Evolutionary conservation across 2,329 filamentous ascomycete genomes (phyloP), one percentile per base, ranked within the genome.

Genomic region (Trichoderma atrobrunneum): DNA sequence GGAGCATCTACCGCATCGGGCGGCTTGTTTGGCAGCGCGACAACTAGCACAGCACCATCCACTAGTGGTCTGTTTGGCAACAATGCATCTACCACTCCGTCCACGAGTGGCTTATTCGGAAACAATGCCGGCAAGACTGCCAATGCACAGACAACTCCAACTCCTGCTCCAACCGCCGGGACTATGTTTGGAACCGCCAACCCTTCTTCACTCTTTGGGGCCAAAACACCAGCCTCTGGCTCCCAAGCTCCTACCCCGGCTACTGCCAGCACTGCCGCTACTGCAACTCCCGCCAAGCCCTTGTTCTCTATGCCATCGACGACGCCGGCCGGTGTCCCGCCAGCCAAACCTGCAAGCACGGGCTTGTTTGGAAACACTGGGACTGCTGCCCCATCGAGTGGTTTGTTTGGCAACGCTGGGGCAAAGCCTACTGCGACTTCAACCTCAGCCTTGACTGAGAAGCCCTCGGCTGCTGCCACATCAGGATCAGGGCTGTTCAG

Each of bases 301-400:
- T 73, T 82, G 68, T 84, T 87, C 70, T 75, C 79, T n/a, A 76
- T 87, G 39, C 81, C 82, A 69, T 88, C 87, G 21, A 88, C 87
- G 3, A 88, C 87, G 43, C 87, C 87, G 18, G 87, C 87, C 26
- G 87, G 87, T 43, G 84, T 85, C n/a, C 87, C 87, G 70, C 86
- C 87, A 26, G 75, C 79, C n/a, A 79, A 80, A 72, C 74, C 79
- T 68, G 73, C 75, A 32, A 48, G 70, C 21, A 48, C 66, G 26
- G 65, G 63, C n/a, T 28, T 72, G 43, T 73, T 73, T 54, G 63
- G 62, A 32, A 65, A 62, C 26, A 63, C 39, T 70, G 36, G 71
- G 74, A 32, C 57, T 75, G 24, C 63, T 66, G 24, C 73, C 73
- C n/a, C 59, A 32, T 24, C 68, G 24, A 74, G 75, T 28, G 74